Percentiles rank a stretch among this genome's conserved stretches.
phyloP scores from a whole-genome alignment of 2,329 filamentous ascomycete genomes.

The Ceratocystis huliohia region DNA sequence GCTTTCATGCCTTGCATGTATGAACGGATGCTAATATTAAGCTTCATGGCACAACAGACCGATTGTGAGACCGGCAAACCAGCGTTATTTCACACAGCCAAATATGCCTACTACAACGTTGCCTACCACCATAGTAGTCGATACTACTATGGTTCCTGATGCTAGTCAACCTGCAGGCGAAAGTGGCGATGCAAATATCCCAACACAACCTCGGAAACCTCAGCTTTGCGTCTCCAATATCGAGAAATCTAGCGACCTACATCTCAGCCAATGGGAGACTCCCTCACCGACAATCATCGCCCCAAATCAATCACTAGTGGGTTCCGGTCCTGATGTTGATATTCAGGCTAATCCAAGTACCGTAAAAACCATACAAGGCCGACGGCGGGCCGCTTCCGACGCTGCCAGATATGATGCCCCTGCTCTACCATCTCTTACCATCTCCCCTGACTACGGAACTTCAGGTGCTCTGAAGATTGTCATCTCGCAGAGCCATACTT shows the following conservation, averaged over 20 bases:
- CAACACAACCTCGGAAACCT: not conserved
- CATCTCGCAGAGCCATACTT: conserved; percentile 46
- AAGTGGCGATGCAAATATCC: not conserved
- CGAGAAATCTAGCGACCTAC: conserved; percentile 23
- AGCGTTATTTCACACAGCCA: conserved; percentile 48
- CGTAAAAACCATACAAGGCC: conserved; percentile 25
- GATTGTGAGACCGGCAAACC: conserved; percentile 47
- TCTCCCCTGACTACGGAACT: conserved; percentile 35
- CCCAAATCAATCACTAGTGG: not conserved
- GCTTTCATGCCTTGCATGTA: not conserved
- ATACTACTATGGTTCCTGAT: conserved; percentile 31
- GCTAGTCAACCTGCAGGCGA: not conserved
- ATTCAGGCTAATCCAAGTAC: not conserved
- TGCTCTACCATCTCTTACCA: conserved; percentile 31
- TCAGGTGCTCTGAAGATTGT: conserved; percentile 64
- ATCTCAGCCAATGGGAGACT: conserved; percentile 25
- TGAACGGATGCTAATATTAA: conserved; percentile 9
- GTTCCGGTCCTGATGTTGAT: not conserved
- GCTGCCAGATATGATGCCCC: conserved; percentile 55
- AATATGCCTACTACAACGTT: conserved; percentile 50
- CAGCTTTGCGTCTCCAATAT: conserved; percentile 13
- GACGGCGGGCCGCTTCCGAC: conserved; percentile 59
- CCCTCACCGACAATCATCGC: not conserved
- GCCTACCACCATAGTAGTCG: conserved; percentile 45
- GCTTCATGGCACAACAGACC: conserved; percentile 33